phyloP scores from a whole-genome alignment of 495 filamentous ascomycete genomes.

The Neurospora sp. region DNA sequence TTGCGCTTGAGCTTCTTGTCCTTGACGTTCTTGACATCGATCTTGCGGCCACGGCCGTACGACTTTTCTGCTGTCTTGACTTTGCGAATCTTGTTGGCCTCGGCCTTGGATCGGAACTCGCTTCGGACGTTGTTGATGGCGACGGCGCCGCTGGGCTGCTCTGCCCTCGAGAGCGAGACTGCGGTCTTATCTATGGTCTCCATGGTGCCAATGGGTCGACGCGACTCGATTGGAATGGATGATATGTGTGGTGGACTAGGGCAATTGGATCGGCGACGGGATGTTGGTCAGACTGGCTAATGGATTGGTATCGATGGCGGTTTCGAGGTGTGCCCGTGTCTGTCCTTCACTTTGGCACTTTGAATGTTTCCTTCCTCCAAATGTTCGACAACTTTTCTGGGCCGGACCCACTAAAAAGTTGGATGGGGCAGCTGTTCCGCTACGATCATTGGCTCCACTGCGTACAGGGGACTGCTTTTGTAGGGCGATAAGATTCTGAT shows the following conservation, averaged over 20 bases:
- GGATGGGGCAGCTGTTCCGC: not conserved
- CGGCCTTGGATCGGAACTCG: constrained; percentile 31
- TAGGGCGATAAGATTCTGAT: too few relatives aligned
- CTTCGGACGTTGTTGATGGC: constrained; percentile 32
- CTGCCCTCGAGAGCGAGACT: constrained; percentile 10
- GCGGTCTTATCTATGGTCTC: constrained; percentile 12
- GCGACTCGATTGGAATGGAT: not conserved
- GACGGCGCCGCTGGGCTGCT: constrained; percentile 35
- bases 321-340: not conserved
- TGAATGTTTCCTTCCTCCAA: not conserved
- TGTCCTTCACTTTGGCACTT: not conserved
- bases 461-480: not conserved
- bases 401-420: constrained; percentile 21
- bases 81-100: constrained; percentile 32
- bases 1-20: constrained; percentile 87
- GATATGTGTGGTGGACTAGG: not conserved
- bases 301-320: not conserved
- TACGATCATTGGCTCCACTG: constrained; percentile 10
- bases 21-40: constrained; percentile 45
- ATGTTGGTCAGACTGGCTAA: not conserved
- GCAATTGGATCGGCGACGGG: not conserved
- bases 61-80: constrained; percentile 55
- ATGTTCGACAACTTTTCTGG: constrained; percentile 9
- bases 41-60: constrained; percentile 75
- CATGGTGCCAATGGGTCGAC: constrained; percentile 9